Percentiles rank a stretch among this genome's conserved stretches.
These are phyloP conservation scores for Flaveria ramosissima DNA, from an alignment of 129 eudicot genomes.

Conservation along the genomic window DNA sequence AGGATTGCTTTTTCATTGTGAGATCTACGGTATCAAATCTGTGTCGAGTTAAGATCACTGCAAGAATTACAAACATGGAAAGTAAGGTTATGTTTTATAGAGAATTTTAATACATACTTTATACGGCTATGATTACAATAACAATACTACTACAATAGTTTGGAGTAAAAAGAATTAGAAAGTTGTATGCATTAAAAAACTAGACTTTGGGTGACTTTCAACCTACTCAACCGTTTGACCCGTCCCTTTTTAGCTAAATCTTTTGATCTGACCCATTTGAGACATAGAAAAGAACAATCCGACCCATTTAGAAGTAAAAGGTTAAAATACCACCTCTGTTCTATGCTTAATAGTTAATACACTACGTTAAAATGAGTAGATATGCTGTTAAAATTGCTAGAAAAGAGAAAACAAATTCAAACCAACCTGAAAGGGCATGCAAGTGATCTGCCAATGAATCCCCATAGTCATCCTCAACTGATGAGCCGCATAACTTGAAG, in stretches of 20 bases:
- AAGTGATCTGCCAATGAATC: conserved; percentile 21
- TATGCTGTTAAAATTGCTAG: not conserved
- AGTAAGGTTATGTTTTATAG: not conserved
- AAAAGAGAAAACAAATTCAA: not conserved
- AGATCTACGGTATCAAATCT: conserved; percentile 22
- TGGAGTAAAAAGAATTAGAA: not conserved
- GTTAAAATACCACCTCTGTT: too few relatives aligned
- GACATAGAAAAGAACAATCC: not conserved
- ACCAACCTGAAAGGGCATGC: conserved; percentile 23
- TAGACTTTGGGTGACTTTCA: not conserved
- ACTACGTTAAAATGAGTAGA: not conserved
- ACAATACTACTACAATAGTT: not conserved
- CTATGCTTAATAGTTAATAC: too few relatives aligned
- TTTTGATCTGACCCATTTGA: not conserved
- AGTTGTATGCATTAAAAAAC: not conserved
- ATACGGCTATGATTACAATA: not conserved
- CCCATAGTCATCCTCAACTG: conserved; percentile 30
- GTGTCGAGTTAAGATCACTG: conserved; percentile 27
- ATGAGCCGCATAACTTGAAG: conserved; percentile 28
- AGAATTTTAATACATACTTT: not conserved
- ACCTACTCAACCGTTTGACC: conserved; percentile 10
- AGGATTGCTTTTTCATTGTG: conserved; percentile 19
- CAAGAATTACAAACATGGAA: conserved; percentile 14
- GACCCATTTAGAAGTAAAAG: too few relatives aligned
- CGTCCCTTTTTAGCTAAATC: not conserved